Conservation (phyloP, 1,284 basidiomycete genomes). For the Neonothopanus nambi region DNA sequence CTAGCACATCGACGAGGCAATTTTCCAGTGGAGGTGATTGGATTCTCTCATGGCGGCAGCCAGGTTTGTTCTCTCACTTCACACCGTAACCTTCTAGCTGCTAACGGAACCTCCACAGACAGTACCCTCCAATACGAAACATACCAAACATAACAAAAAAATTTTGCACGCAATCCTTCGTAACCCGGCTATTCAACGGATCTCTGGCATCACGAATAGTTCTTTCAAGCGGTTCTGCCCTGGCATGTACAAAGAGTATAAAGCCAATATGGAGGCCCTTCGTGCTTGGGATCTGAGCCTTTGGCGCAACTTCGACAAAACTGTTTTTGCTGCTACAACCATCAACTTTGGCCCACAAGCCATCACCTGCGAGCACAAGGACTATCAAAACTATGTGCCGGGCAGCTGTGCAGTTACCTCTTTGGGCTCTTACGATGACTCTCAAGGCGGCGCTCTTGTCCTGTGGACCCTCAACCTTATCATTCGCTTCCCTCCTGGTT, state of each 20-base stretch:
- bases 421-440: no score
- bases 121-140: neutral
- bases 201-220: neutral
- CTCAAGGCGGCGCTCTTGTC: no score
- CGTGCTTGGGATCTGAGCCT: neutral
- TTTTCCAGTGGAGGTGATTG: neutral
- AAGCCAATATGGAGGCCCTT: neutral
- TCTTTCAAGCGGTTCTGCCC: neutral
- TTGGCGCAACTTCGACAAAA: neutral
- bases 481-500: no score
- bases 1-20: neutral
- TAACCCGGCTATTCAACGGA: neutral
- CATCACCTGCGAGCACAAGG: no score
- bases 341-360: no score
- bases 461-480: no score
- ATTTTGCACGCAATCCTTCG: neutral
- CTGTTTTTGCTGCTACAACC: constrained; percentile 3
- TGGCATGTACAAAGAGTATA: no score
- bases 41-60: neutral
- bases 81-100: no score
- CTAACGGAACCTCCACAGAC: no score
- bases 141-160: neutral
- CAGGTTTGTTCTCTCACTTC: neutral
- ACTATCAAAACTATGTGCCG: no score
- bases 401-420: no score